These are phyloP conservation scores for Acanthochlamys bracteata DNA, from an alignment of 106 monocot genomes.

Conservation along the genomic window DNA sequence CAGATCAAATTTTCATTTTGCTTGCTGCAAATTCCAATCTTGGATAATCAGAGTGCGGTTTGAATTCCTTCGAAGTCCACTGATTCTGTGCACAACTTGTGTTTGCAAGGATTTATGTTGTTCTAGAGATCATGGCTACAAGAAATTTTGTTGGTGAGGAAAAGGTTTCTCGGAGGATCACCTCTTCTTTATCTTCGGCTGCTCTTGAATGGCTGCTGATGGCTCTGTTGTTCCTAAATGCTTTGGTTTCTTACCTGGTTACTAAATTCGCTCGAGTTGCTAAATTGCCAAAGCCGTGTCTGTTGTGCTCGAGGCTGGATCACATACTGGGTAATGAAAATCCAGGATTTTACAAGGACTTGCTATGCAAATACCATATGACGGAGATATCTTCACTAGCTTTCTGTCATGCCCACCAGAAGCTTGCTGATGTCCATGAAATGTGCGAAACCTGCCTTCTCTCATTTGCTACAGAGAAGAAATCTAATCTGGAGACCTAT, in stretches of 20 bases:
- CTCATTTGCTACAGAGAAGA: slow-evolving; percentile 35
- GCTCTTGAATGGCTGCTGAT: slow-evolving; percentile 73
- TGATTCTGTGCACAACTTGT: too few species aligned
- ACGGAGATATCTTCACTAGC: slow-evolving; percentile 58
- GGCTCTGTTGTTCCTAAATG: slow-evolving; percentile 46
- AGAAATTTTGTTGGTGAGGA: slow-evolving; percentile 1
- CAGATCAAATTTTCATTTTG: too few species aligned
- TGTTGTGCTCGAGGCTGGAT: slow-evolving; percentile 77
- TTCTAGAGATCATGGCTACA: slow-evolving; percentile 42
- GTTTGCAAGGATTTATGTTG: too few species aligned
- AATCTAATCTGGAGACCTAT: slow-evolving; percentile 18
- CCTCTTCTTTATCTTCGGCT: slow-evolving; percentile 45
- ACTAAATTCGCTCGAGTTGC: slow-evolving; percentile 54
- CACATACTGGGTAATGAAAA: slow-evolving; percentile 53
- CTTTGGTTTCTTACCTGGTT: slow-evolving; percentile 44
- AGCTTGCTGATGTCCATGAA: slow-evolving; percentile 39
- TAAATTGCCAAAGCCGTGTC: slow-evolving; percentile 67
- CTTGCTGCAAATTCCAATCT: too few species aligned
- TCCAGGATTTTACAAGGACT: slow-evolving; percentile 37
- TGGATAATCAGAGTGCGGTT: too few species aligned
- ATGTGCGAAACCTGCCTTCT: slow-evolving; percentile 59
- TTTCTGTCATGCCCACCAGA: slow-evolving; percentile 46
- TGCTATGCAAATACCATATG: slow-evolving; percentile 68
- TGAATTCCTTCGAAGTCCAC: too few species aligned
- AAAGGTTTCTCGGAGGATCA: slow-evolving; percentile 17